phyloP scores from a whole-genome alignment of 148 eudicot genomes.

The Pharnaceum exiguum region DNA sequence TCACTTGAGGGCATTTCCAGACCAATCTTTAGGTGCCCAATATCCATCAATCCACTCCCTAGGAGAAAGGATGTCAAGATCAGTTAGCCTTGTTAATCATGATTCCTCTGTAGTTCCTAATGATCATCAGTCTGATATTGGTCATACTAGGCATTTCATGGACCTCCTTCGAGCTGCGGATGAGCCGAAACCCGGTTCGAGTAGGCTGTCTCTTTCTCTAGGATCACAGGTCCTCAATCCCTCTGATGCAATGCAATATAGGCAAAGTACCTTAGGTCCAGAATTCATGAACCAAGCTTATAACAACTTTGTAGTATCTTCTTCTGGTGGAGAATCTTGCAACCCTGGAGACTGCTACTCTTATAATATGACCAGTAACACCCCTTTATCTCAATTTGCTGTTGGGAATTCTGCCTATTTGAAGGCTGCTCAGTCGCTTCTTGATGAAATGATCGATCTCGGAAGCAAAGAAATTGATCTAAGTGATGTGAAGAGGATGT shows the following conservation, averaged over 20 bases:
- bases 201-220: slow-evolving; percentile 65
- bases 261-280: slow-evolving; percentile 36
- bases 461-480: slow-evolving; percentile 44
- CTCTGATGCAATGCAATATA: slow-evolving; percentile 31
- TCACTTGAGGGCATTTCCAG: slow-evolving; percentile 17
- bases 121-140: slow-evolving; percentile 37
- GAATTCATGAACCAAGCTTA: slow-evolving; percentile 39
- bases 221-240: slow-evolving; percentile 42
- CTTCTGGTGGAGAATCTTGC: slow-evolving; percentile 31
- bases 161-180: slow-evolving; percentile 54
- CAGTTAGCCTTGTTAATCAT: slow-evolving; percentile 39
- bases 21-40: slow-evolving; percentile 22
- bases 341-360: slow-evolving; percentile 38
- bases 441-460: slow-evolving; percentile 57
- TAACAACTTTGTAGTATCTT: slow-evolving; percentile 18
- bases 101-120: slow-evolving; percentile 16
- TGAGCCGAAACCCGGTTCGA: slow-evolving; percentile 33
- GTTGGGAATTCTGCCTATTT: slow-evolving; percentile 52
- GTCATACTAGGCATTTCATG: slow-evolving; percentile 43
- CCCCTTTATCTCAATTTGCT: slow-evolving; percentile 31
- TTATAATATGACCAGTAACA: slow-evolving; percentile 18
- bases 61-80: slow-evolving; percentile 52
- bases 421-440: slow-evolving; percentile 69
- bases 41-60: slow-evolving; percentile 39
- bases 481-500: slow-evolving; percentile 47